phyloP scores from a whole-genome alignment of 2,329 filamentous ascomycete species.

The Cladosporium sp. region DNA sequence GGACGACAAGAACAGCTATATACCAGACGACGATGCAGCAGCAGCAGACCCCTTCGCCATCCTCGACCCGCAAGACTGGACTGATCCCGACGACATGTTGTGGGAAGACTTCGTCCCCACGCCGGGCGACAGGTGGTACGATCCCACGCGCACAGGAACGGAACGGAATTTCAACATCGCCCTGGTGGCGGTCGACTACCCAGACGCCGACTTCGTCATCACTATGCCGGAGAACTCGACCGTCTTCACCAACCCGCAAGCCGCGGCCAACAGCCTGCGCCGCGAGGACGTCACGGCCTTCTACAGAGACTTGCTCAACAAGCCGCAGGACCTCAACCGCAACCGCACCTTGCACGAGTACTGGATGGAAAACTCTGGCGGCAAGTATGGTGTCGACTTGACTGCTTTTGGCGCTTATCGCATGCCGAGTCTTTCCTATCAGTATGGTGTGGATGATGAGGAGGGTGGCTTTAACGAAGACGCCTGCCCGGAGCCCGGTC shows the following conservation, averaged over 20 bases:
- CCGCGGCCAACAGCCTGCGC: conserved; percentile 38
- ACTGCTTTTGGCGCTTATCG: conserved; percentile 51
- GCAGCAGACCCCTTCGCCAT: conserved; percentile 42
- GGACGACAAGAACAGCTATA: not conserved
- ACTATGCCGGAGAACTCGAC: conserved; percentile 44
- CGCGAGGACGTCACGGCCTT: conserved; percentile 47
- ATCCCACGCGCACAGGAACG: conserved; percentile 42
- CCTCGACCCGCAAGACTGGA: conserved; percentile 51
- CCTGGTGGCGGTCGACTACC: conserved; percentile 51
- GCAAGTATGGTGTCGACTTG: conserved; percentile 50
- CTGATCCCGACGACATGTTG: conserved; percentile 53
- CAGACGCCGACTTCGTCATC: conserved; percentile 47
- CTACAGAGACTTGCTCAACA: conserved; percentile 51
- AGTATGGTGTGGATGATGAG: conserved; percentile 48
- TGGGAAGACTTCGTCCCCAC: conserved; percentile 47
- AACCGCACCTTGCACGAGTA: conserved; percentile 54
- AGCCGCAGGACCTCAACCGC: conserved; percentile 46
- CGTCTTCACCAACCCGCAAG: conserved; percentile 49
- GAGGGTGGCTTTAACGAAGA: conserved; percentile 43
- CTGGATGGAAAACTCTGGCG: conserved; percentile 55
- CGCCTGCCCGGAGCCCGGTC: conserved; percentile 41
- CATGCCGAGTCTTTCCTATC: conserved; percentile 46
- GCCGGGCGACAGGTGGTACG: conserved; percentile 47
- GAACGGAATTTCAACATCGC: conserved; percentile 54
- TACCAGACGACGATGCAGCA: conserved; percentile 33